phyloP scores from a whole-genome alignment of 2,329 filamentous ascomycete species.

The Monilinia fructicola region DNA sequence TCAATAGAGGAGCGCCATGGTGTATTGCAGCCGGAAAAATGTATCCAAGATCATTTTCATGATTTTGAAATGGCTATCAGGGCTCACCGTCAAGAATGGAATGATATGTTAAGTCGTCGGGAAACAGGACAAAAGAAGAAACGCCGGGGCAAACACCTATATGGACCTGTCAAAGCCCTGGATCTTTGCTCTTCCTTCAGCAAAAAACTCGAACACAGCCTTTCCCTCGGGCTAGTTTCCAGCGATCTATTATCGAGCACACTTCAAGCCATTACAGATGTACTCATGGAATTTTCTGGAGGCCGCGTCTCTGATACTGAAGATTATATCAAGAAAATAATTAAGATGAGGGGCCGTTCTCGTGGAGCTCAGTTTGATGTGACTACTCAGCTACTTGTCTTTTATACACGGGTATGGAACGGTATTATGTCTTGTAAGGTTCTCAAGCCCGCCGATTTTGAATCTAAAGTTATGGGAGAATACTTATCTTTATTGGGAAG shows the following conservation, averaged over 20 bases:
- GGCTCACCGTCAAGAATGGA: not conserved
- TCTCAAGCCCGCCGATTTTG: slow-evolving; percentile 29
- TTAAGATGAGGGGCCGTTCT: no score
- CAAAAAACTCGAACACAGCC: slow-evolving; percentile 30
- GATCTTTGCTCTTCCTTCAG: slow-evolving; percentile 31
- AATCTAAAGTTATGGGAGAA: slow-evolving; percentile 24
- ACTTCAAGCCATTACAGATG: slow-evolving; percentile 25
- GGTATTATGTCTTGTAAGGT: slow-evolving; percentile 34
- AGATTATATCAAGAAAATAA: no score
- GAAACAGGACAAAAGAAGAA: not conserved
- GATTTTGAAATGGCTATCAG: slow-evolving; percentile 27
- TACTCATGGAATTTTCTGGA: slow-evolving; percentile 22
- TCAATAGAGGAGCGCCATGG: not conserved
- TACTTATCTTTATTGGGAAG: slow-evolving; percentile 28
- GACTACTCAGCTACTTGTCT: slow-evolving; percentile 23
- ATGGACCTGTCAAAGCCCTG: not conserved
- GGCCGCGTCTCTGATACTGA: not conserved
- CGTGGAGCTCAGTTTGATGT: not conserved
- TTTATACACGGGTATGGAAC: slow-evolving; percentile 36
- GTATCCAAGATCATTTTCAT: slow-evolving; percentile 23
- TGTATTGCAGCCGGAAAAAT: not conserved
- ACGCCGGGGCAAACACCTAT: no score
- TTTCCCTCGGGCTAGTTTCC: slow-evolving; percentile 32
- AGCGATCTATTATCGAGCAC: slow-evolving; percentile 24
- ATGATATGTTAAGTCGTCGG: not conserved